Base-by-base conservation (phyloP, 257 asterid genomes). In the Apocynum venetum region DNA sequence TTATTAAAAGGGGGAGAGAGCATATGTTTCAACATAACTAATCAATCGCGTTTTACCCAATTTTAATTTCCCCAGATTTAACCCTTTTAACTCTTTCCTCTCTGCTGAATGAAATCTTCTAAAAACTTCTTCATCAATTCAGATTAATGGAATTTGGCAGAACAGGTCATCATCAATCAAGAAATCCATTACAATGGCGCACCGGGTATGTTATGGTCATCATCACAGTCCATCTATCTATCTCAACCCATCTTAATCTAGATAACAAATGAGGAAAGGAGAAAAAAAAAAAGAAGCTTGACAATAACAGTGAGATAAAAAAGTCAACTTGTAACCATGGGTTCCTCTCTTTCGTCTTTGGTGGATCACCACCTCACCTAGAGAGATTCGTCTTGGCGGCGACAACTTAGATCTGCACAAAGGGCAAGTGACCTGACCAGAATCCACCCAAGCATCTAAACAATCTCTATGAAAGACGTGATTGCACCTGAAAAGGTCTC, bases 391-490 rank as follows among this genome's bases (percentile, higher is more conserved):
- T 73, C 66, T 67, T 86, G 0, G 80, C 17, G 97, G 89, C 61
- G 89, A 84, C 83, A 91, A 65, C 85, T 83, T 86, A 44, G 97
- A 88, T 83, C 97, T 84, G 80, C 94, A 91, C 84, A 91, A 31
- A 25, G 97, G 97, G 80, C 94, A 91, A 48, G 69, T 85, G 4
- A 91, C 84, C 52, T 85, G 93, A 9, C 94, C 91, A 48, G 87
- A 85, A 73, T 91, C 94, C 40, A 87, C 80, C 94, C 97, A 91
- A 1, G 87, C 82, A 55, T 91, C 97, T 81, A 91, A 77, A 78
- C 94, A 91, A 74, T 76, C 85, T 69, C 85, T 83, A 48, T 91
- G 96, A 51, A 91, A 91, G 77, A 91, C 87, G 74, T 91, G 96
- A 43, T 49, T 72, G 73, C 96, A 91, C 9, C 84, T 80, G 68